phyloP scores from a whole-genome alignment of 2,329 filamentous ascomycete species.

The Penicillium expansum region DNA sequence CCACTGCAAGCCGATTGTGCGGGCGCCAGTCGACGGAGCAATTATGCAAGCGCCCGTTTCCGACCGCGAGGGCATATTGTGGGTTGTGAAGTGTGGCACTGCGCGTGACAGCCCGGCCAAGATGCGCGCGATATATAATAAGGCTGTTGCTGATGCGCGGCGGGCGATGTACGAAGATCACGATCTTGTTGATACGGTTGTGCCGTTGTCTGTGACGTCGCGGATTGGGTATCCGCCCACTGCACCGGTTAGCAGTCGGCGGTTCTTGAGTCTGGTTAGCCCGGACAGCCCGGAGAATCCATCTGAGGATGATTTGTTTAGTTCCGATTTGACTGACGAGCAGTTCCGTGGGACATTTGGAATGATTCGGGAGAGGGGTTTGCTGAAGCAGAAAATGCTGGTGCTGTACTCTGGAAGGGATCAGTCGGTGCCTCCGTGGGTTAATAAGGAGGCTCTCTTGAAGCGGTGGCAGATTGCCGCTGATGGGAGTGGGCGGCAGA shows the following conservation, averaged over 20 bases:
- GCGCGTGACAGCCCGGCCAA: constrained; percentile 19
- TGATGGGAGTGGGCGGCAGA: constrained; percentile 30
- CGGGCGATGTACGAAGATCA: constrained; percentile 18
- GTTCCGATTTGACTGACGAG: constrained; percentile 63
- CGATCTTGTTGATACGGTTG: constrained; percentile 26
- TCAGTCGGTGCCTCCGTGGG: constrained; percentile 43
- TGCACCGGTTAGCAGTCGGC: constrained; percentile 52
- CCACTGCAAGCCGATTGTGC: constrained; percentile 30
- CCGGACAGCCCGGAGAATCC: constrained; percentile 52
- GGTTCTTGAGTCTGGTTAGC: constrained; percentile 57
- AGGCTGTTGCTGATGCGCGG: constrained; percentile 21
- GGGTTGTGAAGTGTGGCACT: constrained; percentile 23
- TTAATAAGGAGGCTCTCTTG: constrained; percentile 45
- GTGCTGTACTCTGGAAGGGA: constrained; percentile 48
- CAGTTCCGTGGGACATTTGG: constrained; percentile 65
- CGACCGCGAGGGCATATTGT: constrained; percentile 64
- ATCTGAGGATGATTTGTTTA: constrained; percentile 83
- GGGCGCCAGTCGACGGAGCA: constrained; percentile 63
- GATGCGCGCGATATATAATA: constrained; percentile 25
- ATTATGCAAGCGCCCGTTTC: constrained; percentile 76
- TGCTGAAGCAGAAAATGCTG: constrained; percentile 40
- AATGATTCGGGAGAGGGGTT: constrained; percentile 33
- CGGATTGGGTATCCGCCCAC: constrained; percentile 29
- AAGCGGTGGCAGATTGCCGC: constrained; percentile 41
- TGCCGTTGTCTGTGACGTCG: constrained; percentile 31